phyloP scores from a whole-genome alignment of 352 stramenopile genomes.

The Achlya hypogyna region DNA sequence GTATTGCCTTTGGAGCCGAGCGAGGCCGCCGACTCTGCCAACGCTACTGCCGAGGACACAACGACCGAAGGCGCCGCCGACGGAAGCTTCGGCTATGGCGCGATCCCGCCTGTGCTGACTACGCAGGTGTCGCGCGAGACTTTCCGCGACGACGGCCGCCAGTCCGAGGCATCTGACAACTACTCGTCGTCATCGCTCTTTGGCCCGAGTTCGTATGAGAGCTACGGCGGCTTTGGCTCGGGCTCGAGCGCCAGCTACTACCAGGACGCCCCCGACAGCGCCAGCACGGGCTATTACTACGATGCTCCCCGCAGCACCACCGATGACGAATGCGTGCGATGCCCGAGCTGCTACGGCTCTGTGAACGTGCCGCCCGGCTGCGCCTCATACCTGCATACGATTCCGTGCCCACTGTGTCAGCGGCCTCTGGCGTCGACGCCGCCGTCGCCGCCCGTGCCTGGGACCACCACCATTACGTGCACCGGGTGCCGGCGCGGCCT shows the following conservation, averaged over 20 bases:
- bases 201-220: not conserved
- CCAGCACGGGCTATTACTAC: too few relatives aligned
- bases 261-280: not conserved
- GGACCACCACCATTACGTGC: not conserved
- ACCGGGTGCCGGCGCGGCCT: not conserved
- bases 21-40: not conserved
- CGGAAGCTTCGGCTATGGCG: not conserved
- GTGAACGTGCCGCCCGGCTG: not conserved
- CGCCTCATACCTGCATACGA: slow-evolving; percentile 1
- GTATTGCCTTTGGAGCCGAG: not conserved
- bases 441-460: not conserved
- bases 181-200: not conserved
- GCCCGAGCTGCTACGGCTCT: not conserved
- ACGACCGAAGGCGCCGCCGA: slow-evolving; percentile 2
- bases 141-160: not conserved
- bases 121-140: not conserved
- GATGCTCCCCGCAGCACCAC: not conserved
- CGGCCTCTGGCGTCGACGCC: not conserved
- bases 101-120: not conserved
- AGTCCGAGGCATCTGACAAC: not conserved
- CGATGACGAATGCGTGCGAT: not conserved
- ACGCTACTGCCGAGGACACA: not conserved
- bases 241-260: not conserved
- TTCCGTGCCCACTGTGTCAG: slow-evolving; percentile 18
- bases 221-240: not conserved